A percentile compares a stretch with the other conserved stretches of the same genome.
These are phyloP conservation scores for Cladophialophora bantiana DNA, from an alignment of 2,329 filamentous ascomycete species.

Conservation along the genomic window DNA sequence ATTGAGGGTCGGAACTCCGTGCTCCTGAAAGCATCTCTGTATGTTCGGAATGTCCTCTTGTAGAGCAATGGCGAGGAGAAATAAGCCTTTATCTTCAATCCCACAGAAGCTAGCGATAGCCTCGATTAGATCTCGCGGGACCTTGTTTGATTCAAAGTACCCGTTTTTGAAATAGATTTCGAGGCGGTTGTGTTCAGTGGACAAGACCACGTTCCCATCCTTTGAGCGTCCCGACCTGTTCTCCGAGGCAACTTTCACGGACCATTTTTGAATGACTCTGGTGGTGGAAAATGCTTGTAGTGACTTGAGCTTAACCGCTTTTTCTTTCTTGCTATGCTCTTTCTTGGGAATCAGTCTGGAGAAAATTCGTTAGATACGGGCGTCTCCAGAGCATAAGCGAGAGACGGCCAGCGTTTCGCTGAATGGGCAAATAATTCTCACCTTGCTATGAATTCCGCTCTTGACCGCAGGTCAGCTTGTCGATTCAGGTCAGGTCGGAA, in stretches of 20 bases:
- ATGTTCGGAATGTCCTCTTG: constrained; percentile 9
- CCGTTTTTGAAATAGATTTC: constrained; percentile 17
- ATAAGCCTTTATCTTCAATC: constrained; percentile 12
- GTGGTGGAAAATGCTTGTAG: constrained; percentile 9
- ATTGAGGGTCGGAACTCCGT: constrained; percentile 13
- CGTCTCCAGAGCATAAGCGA: background rate
- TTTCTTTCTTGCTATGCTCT: constrained; percentile 19
- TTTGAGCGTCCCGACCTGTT: constrained; percentile 3
- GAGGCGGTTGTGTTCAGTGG: constrained; percentile 10
- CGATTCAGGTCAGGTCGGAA: background rate
- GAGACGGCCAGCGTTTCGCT: background rate
- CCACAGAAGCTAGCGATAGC: constrained; percentile 16
- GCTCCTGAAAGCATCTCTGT: constrained; percentile 18
- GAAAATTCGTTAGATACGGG: background rate
- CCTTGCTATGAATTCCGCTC: constrained; percentile 17
- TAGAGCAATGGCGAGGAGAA: constrained; percentile 16
- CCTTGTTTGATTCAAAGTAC: constrained; percentile 14
- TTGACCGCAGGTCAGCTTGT: constrained; percentile 16
- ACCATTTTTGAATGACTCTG: constrained; percentile 17
- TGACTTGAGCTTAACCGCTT: constrained; percentile 11
- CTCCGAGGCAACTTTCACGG: constrained; percentile 6
- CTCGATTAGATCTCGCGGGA: constrained; percentile 17
- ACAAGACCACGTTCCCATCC: constrained; percentile 19
- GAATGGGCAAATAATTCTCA: background rate
- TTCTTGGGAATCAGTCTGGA: constrained; percentile 11